These are phyloP conservation scores for Lantana camara DNA, from an alignment of 257 asterid genomes.

Conservation along the genomic window DNA sequence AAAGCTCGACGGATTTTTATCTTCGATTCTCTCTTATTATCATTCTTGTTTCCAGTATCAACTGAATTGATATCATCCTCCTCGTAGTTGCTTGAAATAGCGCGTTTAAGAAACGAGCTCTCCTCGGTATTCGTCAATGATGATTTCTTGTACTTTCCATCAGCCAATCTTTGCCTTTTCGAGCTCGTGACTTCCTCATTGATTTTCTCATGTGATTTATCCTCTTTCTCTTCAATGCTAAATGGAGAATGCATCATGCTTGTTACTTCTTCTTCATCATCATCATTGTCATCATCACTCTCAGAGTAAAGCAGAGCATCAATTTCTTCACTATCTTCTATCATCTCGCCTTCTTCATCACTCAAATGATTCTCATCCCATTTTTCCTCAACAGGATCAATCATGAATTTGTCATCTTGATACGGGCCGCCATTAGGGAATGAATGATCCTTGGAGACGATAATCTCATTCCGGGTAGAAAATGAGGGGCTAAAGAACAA, in stretches of 20 bases:
- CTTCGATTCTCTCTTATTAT: slow-evolving; percentile 35
- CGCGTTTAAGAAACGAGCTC: slow-evolving; percentile 14
- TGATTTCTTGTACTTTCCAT: slow-evolving; percentile 53
- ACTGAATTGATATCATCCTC: slow-evolving; percentile 42
- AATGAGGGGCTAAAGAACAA: slow-evolving; percentile 40
- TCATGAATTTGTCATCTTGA: slow-evolving; percentile 30
- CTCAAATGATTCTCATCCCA: slow-evolving; percentile 32
- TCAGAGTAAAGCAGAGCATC: slow-evolving; percentile 66
- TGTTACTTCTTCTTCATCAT: slow-evolving; percentile 59
- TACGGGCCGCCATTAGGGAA: slow-evolving; percentile 23
- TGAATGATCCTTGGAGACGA: slow-evolving; percentile 23
- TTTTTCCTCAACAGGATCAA: slow-evolving; percentile 38
- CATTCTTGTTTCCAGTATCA: slow-evolving; percentile 15
- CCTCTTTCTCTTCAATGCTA: slow-evolving; percentile 20
- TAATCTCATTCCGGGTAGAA: slow-evolving; percentile 28
- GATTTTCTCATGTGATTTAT: slow-evolving; percentile 23
- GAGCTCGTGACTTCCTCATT: slow-evolving; percentile 48
- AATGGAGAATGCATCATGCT: slow-evolving; percentile 53
- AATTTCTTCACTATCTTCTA: slow-evolving; percentile 62
- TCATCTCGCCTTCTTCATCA: slow-evolving; percentile 47
- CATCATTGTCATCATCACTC: slow-evolving; percentile 31
- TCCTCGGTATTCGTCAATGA: slow-evolving; percentile 28
- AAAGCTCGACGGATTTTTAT: slow-evolving; percentile 41
- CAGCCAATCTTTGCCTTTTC: slow-evolving; percentile 58
- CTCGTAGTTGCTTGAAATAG: slow-evolving; percentile 18